Evolutionary conservation across 768 basidiomycete genomes (phyloP).

Genomic region (Rubroboletus pulcherrimus): DNA sequence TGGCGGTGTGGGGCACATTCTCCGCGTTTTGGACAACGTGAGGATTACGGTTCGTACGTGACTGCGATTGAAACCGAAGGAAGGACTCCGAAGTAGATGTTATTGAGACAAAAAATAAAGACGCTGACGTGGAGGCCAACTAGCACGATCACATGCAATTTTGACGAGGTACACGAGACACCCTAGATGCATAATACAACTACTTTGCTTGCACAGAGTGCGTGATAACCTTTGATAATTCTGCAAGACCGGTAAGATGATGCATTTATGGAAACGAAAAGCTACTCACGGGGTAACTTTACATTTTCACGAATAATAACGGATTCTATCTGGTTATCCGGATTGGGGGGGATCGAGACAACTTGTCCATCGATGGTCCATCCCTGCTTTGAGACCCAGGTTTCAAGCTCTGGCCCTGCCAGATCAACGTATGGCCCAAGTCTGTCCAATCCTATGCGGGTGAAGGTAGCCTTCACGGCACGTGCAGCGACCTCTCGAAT

Average conservation of each 20-base stretch:
- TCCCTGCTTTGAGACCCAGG: slow-evolving; percentile 59
- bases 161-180: slow-evolving; percentile 6
- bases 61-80: neutral
- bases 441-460: slow-evolving; percentile 62
- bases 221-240: slow-evolving; percentile 71
- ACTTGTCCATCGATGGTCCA: slow-evolving; percentile 63
- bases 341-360: slow-evolving; percentile 73
- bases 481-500: slow-evolving; percentile 73
- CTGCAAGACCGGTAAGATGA: slow-evolving; percentile 35
- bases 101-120: neutral
- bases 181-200: neutral
- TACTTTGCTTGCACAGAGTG: slow-evolving; percentile 60
- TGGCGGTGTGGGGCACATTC: slow-evolving; percentile 77
- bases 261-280: neutral
- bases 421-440: slow-evolving; percentile 71
- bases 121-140: neutral
- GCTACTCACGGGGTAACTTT: slow-evolving; percentile 68
- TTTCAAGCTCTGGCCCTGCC: slow-evolving; percentile 55
- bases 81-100: neutral
- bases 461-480: slow-evolving; percentile 77
- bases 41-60: slow-evolving; percentile 2
- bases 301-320: slow-evolving; percentile 82
- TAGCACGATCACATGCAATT: neutral
- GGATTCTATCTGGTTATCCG: slow-evolving; percentile 85
- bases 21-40: slow-evolving; percentile 52